phyloP scores from a whole-genome alignment of 306 rosid species.

The Castanea sativa region DNA sequence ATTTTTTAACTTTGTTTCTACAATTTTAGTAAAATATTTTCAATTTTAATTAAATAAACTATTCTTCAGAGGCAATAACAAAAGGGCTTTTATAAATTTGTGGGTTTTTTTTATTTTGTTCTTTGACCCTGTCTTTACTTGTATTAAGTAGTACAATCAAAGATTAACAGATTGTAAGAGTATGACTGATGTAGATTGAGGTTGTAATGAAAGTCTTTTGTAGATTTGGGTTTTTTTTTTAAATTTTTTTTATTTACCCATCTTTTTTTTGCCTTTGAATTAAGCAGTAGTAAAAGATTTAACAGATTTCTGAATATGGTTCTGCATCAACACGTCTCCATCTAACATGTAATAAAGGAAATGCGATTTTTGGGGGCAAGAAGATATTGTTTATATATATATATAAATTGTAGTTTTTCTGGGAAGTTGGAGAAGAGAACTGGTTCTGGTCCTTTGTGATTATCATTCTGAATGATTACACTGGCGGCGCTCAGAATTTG shows the following conservation, averaged over 20 bases:
- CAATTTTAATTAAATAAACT: too few relatives aligned
- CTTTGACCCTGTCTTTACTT: too few relatives aligned
- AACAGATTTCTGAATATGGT: slow-evolving; percentile 10
- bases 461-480: slow-evolving; percentile 71
- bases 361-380: not conserved
- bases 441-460: slow-evolving; percentile 32
- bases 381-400: not conserved
- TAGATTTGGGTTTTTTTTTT: not conserved
- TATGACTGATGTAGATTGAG: slow-evolving; percentile 41
- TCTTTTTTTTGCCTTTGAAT: not conserved
- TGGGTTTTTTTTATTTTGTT: too few relatives aligned
- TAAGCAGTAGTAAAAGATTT: not conserved
- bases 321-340: slow-evolving; percentile 34
- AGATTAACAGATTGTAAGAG: slow-evolving; percentile 5
- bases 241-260: not conserved
- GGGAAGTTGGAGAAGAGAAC: slow-evolving; percentile 43
- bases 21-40: rapidly evolving
- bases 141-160: too few relatives aligned
- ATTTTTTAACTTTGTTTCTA: rapidly evolving
- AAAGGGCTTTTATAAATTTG: too few relatives aligned
- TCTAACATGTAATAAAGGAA: slow-evolving; percentile 36
- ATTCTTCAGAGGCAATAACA: too few relatives aligned
- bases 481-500: slow-evolving; percentile 91
- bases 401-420: not conserved
- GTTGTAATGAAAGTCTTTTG: slow-evolving; percentile 4